Evolutionary conservation across 2,329 filamentous ascomycete species (phyloP), one percentile per base, ranked within the genome.

Genomic region (Colletotrichum endophyticum): DNA sequence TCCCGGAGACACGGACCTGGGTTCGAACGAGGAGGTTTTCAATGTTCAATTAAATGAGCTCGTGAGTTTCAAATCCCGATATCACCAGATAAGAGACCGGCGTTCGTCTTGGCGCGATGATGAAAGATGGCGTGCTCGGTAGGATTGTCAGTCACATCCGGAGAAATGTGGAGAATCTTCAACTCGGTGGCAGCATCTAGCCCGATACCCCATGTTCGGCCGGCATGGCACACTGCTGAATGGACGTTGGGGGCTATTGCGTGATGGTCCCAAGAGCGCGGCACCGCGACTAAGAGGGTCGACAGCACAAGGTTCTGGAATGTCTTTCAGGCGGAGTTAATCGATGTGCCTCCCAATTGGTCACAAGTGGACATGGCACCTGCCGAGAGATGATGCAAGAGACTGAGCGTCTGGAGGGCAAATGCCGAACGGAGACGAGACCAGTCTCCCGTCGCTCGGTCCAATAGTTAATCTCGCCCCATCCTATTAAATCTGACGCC

Each of bases 21-120:
- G 4, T 59, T 64, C 57, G 30, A 59, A 28, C 19, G 25, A 39
- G 19, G 28, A 28, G 8, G 1, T 22, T 28, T 7, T 19, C 30
- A 61, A 16, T 15, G 2, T 4, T 27, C 6, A 1, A 64, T 1
- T 9, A 22, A 2, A 22, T 44, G 13, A 15, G 2, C 15, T 6
- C 6, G 7, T 34, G 30, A 22, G 7, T 22, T 56, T 75, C 73
- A 72, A 75, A 75, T 63, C 61, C 73, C 73, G 73, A 75, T 6
- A 28, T 9, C 36, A 7, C 0, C 16, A 67, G 68, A 62, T 62
- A 67, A 72, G 34, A 49, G 36, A 28, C 66, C 67, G 73, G 53
- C 62, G 9, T 56, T 67, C 66, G 68, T 66, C 73, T 75, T 72
- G 73, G 73, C 73, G 61, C 68, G 73, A 75, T 75, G 73, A 15